These are phyloP conservation scores for Berberis thunbergii DNA, from an alignment of 164 flowering plant genomes.

Conservation along the genomic window DNA sequence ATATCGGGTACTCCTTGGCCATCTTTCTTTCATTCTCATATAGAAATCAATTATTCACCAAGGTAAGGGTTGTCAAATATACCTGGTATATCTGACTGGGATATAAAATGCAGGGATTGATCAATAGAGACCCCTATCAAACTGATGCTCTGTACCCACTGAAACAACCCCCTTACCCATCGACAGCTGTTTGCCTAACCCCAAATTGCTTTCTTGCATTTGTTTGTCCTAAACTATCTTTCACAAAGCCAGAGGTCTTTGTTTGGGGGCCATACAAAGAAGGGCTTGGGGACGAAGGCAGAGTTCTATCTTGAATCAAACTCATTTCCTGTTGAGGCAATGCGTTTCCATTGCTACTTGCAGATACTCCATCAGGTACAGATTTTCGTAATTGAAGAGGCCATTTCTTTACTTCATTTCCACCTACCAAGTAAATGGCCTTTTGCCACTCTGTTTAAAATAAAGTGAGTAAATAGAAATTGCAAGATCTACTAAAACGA, in stretches of 20 bases:
- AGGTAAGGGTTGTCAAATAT: slow-evolving; percentile 3
- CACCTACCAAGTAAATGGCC: slow-evolving; percentile 81
- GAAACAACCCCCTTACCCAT: slow-evolving; percentile 72
- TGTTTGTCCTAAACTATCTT: slow-evolving; percentile 66
- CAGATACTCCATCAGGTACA: slow-evolving; percentile 59
- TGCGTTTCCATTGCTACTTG: slow-evolving; percentile 63
- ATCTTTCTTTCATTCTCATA: no score
- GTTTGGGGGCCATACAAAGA: slow-evolving; percentile 60
- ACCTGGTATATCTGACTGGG: slow-evolving; percentile 75
- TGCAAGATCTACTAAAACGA: not conserved
- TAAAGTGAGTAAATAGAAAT: not conserved
- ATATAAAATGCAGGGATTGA: slow-evolving; percentile 64
- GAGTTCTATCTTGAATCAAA: slow-evolving; percentile 71
- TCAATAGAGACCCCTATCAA: slow-evolving; percentile 68
- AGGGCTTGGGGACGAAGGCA: slow-evolving; percentile 79
- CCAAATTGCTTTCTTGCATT: slow-evolving; percentile 67
- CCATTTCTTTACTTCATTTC: slow-evolving; percentile 91
- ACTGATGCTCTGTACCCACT: slow-evolving; percentile 93
- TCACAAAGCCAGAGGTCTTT: slow-evolving; percentile 62
- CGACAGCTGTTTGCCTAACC: slow-evolving; percentile 53
- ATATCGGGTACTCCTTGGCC: no score
- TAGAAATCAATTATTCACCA: no score
- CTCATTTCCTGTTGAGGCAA: slow-evolving; percentile 82
- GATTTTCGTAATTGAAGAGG: slow-evolving; percentile 75
- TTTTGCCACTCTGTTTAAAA: slow-evolving; percentile 88